Evolutionary conservation across 2,329 filamentous ascomycete species (phyloP).

Genomic region (Talaromyces atroroseus): DNA sequence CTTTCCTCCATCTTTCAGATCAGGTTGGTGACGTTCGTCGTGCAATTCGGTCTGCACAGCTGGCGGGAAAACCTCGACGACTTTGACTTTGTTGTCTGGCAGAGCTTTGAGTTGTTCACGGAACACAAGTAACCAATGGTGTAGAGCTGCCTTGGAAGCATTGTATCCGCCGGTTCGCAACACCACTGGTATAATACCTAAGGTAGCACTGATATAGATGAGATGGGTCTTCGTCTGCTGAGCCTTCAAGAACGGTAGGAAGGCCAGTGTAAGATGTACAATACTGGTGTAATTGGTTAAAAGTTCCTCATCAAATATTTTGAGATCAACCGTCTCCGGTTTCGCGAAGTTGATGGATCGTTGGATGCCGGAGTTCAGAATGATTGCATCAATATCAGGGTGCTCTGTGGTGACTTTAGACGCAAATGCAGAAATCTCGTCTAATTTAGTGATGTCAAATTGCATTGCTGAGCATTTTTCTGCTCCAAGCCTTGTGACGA

Average conservation of each 20-base stretch:
- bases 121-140: slow-evolving; percentile 49
- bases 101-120: slow-evolving; percentile 44
- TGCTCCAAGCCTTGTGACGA: slow-evolving; percentile 42
- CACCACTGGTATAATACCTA: slow-evolving; percentile 1
- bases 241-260: slow-evolving; percentile 46
- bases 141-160: slow-evolving; percentile 52
- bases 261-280: slow-evolving; percentile 46
- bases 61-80: slow-evolving; percentile 53
- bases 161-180: slow-evolving; percentile 49
- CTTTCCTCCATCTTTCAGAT: slow-evolving; percentile 45
- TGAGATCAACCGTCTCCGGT: slow-evolving; percentile 43
- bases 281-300: slow-evolving; percentile 49
- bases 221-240: slow-evolving; percentile 39
- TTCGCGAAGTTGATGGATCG: slow-evolving; percentile 46
- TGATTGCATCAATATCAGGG: slow-evolving; percentile 48
- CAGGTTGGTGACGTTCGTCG: slow-evolving; percentile 50
- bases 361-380: slow-evolving; percentile 52
- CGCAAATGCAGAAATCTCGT: slow-evolving; percentile 31
- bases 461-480: slow-evolving; percentile 42
- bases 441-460: slow-evolving; percentile 49
- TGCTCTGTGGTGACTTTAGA: slow-evolving; percentile 35
- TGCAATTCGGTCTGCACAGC: slow-evolving; percentile 55
- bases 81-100: slow-evolving; percentile 42
- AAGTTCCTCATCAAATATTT: slow-evolving; percentile 41
- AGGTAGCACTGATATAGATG: slow-evolving; percentile 26